Percentiles rank a stretch among this genome's conserved stretches.
These are phyloP conservation scores for Fusarium buharicum DNA, from an alignment of 2,329 filamentous ascomycete species.

Conservation along the genomic window DNA sequence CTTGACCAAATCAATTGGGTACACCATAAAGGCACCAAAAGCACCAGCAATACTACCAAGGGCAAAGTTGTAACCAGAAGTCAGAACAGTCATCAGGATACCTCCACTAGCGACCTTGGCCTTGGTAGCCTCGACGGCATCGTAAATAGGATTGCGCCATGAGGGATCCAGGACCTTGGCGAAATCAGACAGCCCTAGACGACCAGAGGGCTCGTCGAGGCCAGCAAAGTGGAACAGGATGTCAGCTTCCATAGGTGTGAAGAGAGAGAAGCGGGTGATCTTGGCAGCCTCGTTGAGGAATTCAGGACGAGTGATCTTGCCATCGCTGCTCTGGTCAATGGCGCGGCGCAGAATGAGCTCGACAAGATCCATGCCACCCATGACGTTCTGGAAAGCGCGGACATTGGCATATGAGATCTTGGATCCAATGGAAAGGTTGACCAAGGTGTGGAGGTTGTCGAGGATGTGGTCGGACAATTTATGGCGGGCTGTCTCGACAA, in stretches of 20 bases:
- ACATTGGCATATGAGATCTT: constrained; percentile 99
- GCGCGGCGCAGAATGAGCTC: constrained; percentile 93
- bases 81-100: constrained; percentile 67
- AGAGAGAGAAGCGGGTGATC: constrained; percentile 92
- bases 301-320: constrained; percentile 92
- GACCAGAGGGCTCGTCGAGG: constrained; percentile 86
- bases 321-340: constrained; percentile 82
- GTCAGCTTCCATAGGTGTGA: constrained; percentile 98
- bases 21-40: constrained; percentile 99
- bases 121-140: constrained; percentile 61
- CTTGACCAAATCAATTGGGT: constrained; percentile 98
- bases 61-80: constrained; percentile 89
- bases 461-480: constrained; percentile 97
- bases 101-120: constrained; percentile 42
- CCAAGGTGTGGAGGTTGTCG: constrained; percentile 88
- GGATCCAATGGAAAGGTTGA: constrained; percentile 90
- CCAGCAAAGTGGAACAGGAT: constrained; percentile 99
- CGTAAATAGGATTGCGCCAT: constrained; percentile 76
- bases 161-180: constrained; percentile 94
- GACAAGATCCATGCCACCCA: constrained; percentile 96
- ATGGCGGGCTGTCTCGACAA: constrained; percentile 89
- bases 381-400: constrained; percentile 96
- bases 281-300: constrained; percentile 94
- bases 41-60: constrained; percentile 92
- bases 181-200: constrained; percentile 85